Evolutionary conservation across 495 filamentous ascomycete genomes (phyloP), one percentile per base, ranked within the genome.

Genomic region (Paragyromitra xinjiangensis): DNA sequence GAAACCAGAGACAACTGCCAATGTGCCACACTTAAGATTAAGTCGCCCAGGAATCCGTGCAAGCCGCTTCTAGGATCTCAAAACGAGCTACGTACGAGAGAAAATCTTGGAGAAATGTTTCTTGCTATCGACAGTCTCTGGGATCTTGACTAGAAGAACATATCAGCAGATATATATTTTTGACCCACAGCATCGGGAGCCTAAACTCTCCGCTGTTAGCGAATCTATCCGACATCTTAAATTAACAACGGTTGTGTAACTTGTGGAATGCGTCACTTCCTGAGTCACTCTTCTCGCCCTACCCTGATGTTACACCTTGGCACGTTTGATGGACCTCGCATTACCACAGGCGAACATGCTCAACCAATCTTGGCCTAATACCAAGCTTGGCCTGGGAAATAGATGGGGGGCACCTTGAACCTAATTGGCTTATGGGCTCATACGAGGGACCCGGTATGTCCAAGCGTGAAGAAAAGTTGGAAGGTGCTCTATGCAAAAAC

Each of bases 281-380:
- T 68, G 65, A 68, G 65, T 68, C 65, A 68, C 65, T 7, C 65
- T 29, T 29, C 26, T 29, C 2, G 26, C 37, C 29, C 19, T 37
- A 26, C 61, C 42, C 29, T 34, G 29, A 34, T 34, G 29, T 34
- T 34, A 34, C 29, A 34, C 29, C 29, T 34, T 34, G 29, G 29
- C 29, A 3, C 29, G 2, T 3, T 34, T 34, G 29, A 34, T 34
- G 29, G 29, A 3, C 29, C 29, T 34, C 29, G 29, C 29, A 34
- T 34, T 34, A 34, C 29, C 29, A 34, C 29, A 34, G 4, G 29
- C 29, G 29, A 34, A 34, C 29, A 34, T 34, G 29, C 29, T 34
- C 29, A 34, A 34, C 2, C 29, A 34, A 34, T 3, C 29, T 34
- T 34, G 29, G 29, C 29, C 29, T 34, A 34, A 34, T 34, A 34